phyloP scores from a whole-genome alignment of 1,139 yeast genomes.

The Hansenula sp. region DNA sequence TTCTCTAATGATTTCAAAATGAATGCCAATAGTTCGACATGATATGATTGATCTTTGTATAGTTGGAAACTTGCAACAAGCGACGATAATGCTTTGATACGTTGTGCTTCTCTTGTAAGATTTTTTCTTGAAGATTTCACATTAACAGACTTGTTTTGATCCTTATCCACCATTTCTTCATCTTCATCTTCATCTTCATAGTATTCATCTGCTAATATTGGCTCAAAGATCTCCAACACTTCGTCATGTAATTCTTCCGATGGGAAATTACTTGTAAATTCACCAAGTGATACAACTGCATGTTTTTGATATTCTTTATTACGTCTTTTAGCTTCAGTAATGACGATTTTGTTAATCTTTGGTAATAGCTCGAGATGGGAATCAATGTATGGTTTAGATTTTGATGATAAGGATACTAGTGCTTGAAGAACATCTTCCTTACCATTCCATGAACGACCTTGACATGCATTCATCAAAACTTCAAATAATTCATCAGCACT shows the following conservation, averaged over 20 bases:
- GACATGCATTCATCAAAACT: slow-evolving; percentile 57
- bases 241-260: slow-evolving; percentile 30
- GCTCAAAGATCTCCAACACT: slow-evolving; percentile 29
- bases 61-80: slow-evolving; percentile 23
- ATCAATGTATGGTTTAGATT: slow-evolving; percentile 33
- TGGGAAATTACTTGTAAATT: slow-evolving; percentile 43
- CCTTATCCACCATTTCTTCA: slow-evolving; percentile 10
- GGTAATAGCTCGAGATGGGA: slow-evolving; percentile 28
- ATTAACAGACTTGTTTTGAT: slow-evolving; percentile 23
- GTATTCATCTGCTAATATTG: slow-evolving; percentile 25
- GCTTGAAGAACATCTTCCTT: slow-evolving; percentile 76
- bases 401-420: slow-evolving; percentile 53
- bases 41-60: slow-evolving; percentile 13
- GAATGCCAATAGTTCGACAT: slow-evolving; percentile 17
- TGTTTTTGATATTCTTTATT: slow-evolving; percentile 61
- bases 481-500: slow-evolving; percentile 40
- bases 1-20: slow-evolving; percentile 18
- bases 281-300: slow-evolving; percentile 47
- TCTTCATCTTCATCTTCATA: slow-evolving; percentile 26
- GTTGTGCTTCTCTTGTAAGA: slow-evolving; percentile 34
- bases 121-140: slow-evolving; percentile 33
- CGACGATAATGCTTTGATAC: slow-evolving; percentile 28
- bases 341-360: slow-evolving; percentile 40
- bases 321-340: slow-evolving; percentile 62
- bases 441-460: slow-evolving; percentile 87